These are phyloP conservation scores for Stylosanthes scabra DNA, from an alignment of 331 rosid species.

Conservation along the genomic window DNA sequence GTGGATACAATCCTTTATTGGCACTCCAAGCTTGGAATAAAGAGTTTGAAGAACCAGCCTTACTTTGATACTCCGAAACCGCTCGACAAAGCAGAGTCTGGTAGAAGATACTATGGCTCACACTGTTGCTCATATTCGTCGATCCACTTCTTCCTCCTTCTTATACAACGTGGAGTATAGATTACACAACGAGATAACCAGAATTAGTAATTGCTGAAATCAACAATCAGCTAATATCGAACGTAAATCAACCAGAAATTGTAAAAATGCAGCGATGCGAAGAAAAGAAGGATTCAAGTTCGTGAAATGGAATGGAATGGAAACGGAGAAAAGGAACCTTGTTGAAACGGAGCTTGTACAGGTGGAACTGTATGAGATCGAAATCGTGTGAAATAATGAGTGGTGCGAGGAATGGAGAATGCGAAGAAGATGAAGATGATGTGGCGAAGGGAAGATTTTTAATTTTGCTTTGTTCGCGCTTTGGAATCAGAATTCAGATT, in stretches of 20 bases:
- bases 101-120: constrained; percentile 68
- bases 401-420: background rate
- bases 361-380: constrained; percentile 13
- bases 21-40: constrained; percentile 52
- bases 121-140: constrained; percentile 67
- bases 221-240: constrained; percentile 17
- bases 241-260: background rate
- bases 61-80: constrained; percentile 59
- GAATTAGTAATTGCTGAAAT: background rate
- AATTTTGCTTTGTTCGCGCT: background rate
- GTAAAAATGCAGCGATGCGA: background rate
- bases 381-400: constrained; percentile 23
- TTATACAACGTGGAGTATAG: background rate
- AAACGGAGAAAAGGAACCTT: constrained; percentile 29
- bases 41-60: constrained; percentile 58
- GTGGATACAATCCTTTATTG: constrained; percentile 54
- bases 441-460: background rate
- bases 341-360: constrained; percentile 3
- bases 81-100: constrained; percentile 62
- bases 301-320: background rate
- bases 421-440: background rate
- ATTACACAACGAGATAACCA: constrained; percentile 9
- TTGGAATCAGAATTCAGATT: background rate
- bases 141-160: constrained; percentile 45
- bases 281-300: background rate